Conservation (phyloP, 352 stramenopile species). For the Phytophthora sp. region DNA sequence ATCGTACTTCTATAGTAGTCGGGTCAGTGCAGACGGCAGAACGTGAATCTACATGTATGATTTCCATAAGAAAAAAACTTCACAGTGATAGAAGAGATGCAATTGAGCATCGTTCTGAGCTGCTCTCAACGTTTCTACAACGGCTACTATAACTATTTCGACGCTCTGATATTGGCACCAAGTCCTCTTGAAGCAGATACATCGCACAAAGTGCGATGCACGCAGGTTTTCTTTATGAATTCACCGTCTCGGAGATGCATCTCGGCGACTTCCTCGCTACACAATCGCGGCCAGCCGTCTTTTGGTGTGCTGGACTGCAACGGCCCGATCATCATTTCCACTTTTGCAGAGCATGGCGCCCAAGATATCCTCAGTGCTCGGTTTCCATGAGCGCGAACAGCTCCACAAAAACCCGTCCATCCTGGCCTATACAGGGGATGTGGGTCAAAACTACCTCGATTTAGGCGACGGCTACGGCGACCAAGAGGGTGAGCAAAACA, state of each 20-base stretch:
- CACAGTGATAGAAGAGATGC: no score
- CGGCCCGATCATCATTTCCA: constrained; percentile 8
- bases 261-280: constrained; percentile 5
- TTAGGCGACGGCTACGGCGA: constrained; percentile 20
- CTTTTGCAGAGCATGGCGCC: constrained; percentile 33
- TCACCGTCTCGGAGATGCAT: constrained; percentile 19
- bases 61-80: no score
- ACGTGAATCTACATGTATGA: no score
- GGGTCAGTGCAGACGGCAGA: no score
- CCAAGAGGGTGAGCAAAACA: constrained; percentile 10
- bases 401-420: constrained; percentile 36
- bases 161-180: not conserved
- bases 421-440: constrained; percentile 31
- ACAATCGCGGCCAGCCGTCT: not conserved
- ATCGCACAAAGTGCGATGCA: constrained; percentile 19
- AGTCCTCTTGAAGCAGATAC: no score
- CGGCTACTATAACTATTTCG: constrained; percentile 12
- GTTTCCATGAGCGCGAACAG: constrained; percentile 33
- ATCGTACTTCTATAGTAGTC: no score
- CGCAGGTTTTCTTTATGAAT: not conserved
- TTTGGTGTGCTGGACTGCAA: constrained; percentile 3
- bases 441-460: constrained; percentile 36
- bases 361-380: constrained; percentile 28
- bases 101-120: no score
- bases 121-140: constrained; percentile 2